These are phyloP conservation scores for Trypanosoma theileri DNA, from an alignment of 208 protist species.

Conservation along the genomic window DNA sequence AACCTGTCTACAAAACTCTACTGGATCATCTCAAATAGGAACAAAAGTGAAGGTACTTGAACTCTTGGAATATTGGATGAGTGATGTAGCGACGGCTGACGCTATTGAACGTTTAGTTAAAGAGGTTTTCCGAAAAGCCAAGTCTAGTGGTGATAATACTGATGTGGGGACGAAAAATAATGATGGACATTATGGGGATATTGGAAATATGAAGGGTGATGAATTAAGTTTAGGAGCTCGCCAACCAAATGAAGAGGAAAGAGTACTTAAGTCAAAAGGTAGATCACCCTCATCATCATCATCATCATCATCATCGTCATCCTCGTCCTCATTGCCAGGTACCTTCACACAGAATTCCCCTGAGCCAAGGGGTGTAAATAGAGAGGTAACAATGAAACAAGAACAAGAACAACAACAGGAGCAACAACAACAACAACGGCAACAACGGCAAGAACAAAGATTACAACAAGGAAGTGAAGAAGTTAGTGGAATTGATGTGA, in stretches of 20 bases:
- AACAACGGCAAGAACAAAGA: neutral
- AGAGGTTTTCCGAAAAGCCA: conserved; percentile 31
- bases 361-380: neutral
- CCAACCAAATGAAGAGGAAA: neutral
- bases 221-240: conserved; percentile 24
- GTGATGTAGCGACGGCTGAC: conserved; percentile 34
- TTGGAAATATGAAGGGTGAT: conserved; percentile 32
- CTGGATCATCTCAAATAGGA: conserved; percentile 6
- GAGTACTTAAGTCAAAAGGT: neutral
- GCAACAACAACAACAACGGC: neutral
- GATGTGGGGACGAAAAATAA: neutral
- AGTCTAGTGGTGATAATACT: neutral
- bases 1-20: conserved; percentile 9
- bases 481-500: neutral
- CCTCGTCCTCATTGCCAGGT: neutral
- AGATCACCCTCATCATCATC: neutral
- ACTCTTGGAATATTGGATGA: conserved; percentile 72
- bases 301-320: neutral
- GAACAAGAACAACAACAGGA: neutral
- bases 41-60: conserved; percentile 63
- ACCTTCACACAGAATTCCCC: neutral
- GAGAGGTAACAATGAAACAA: neutral
- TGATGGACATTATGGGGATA: neutral
- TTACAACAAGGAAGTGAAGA: conserved; percentile 1
- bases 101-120: conserved; percentile 43